Evolutionary conservation across 305 asterid genomes (phyloP).

Genomic region (Fraxinus floribunda): DNA sequence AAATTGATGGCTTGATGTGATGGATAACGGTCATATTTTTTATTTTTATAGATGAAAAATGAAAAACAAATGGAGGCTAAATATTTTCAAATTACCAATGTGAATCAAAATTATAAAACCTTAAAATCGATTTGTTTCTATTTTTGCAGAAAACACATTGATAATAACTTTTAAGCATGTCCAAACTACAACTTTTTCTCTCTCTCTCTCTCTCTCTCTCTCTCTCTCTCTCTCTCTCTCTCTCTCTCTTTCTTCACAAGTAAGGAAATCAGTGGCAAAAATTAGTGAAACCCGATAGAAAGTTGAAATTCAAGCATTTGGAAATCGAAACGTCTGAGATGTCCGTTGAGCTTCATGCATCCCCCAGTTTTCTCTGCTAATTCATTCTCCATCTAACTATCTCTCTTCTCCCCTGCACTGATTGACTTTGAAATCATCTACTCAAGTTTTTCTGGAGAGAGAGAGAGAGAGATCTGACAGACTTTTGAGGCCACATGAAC

Average conservation of each 20-base stretch:
- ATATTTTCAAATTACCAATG: too few relatives aligned
- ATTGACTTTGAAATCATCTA: neutral
- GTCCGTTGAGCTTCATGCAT: neutral
- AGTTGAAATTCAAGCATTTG: neutral
- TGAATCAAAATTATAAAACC: too few relatives aligned
- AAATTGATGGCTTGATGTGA: too few relatives aligned
- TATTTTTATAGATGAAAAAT: too few relatives aligned
- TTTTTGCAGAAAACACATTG: too few relatives aligned
- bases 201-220: too few relatives aligned
- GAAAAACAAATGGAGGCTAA: too few relatives aligned
- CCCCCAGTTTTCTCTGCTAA: neutral
- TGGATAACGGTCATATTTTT: too few relatives aligned
- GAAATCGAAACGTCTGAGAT: neutral
- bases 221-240: too few relatives aligned
- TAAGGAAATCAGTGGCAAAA: neutral
- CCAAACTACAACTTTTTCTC: neutral
- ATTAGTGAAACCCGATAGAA: neutral
- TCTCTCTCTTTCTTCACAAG: neutral
- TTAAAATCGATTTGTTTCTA: too few relatives aligned
- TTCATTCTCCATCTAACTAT: neutral
- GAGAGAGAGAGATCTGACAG: neutral
- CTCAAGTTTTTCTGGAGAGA: neutral
- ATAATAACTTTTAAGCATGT: neutral
- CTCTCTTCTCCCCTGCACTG: neutral
- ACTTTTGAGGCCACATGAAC: neutral